Evolutionary conservation across 2,329 filamentous ascomycete species (phyloP).

Genomic region (Pochonia chlamydosporia): DNA sequence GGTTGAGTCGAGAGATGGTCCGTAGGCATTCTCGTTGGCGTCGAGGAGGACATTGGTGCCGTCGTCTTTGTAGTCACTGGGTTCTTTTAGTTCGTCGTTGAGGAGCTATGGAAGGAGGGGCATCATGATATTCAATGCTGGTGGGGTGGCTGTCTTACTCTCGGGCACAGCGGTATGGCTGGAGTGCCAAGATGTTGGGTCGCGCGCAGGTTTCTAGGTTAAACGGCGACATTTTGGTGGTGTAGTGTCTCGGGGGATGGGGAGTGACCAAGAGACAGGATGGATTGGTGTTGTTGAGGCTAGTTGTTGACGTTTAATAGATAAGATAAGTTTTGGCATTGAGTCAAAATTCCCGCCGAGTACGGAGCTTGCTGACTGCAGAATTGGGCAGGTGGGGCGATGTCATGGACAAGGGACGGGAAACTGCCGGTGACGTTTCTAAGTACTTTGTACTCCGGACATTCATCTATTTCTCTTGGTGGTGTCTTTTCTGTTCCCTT

Average conservation of each 20-base stretch:
- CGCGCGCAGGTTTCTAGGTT: slow-evolving; percentile 69
- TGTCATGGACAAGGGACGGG: too few species aligned
- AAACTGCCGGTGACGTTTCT: too few species aligned
- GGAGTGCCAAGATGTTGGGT: slow-evolving; percentile 68
- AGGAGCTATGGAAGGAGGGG: not conserved
- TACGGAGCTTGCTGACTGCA: too few species aligned
- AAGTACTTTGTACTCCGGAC: too few species aligned
- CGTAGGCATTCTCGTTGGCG: slow-evolving; percentile 96
- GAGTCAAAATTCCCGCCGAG: slow-evolving; percentile 1
- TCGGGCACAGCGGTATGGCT: slow-evolving; percentile 76
- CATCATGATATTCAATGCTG: not conserved
- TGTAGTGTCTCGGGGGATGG: not conserved
- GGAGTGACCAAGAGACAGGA: too few species aligned
- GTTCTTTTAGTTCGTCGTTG: too few species aligned
- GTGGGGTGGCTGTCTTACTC: slow-evolving; percentile 50
- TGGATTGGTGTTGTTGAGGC: not conserved
- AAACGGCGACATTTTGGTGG: slow-evolving; percentile 53
- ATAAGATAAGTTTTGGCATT: not conserved
- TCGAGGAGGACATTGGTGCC: slow-evolving; percentile 94
- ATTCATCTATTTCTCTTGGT: too few species aligned
- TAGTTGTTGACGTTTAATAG: not conserved
- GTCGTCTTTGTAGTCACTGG: slow-evolving; percentile 96
- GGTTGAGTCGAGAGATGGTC: slow-evolving; percentile 63
- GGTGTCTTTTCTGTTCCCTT: too few species aligned
- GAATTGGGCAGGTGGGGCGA: too few species aligned